Evolutionary conservation across 805 yeast species (phyloP), one percentile per base, ranked within the genome.

Genomic region (Hanseniaspora mollemarum): DNA sequence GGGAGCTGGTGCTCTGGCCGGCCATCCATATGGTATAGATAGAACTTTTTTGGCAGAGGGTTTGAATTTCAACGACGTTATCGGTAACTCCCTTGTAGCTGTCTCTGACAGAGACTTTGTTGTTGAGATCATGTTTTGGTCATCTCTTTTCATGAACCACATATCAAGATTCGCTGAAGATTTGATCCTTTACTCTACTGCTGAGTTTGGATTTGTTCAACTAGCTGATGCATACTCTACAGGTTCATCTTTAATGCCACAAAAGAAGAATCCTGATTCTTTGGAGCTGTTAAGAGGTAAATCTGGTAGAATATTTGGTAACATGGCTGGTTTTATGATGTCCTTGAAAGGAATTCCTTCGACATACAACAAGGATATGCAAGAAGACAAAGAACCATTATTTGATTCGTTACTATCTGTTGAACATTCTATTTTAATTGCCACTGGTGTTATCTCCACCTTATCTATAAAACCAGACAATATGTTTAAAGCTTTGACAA

Each of bases 21-120:
- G 99, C 52, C 98, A 92, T 65, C 98, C 99, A 36, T 92, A 88
- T 62, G 97, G 97, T n/a, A 86, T 92, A 57, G 97, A 92, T 68
- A 77, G 99, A 64, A 95, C 90, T 64, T 87, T 69, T 60, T 67
- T 92, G 57, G 95, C 96, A 22, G 62, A 74, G 44, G 83, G 79
- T 18, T 73, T 92, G 39, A 94, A 90, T 0, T 92, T 92, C 60
- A 68, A 72, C 51, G 81, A 87, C 4, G 87, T 86, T 43, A 88
- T 92, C 70, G 97, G 97, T 51, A 92, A 92, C 69, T 90, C 97
- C 1, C 71, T 92, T 59, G 78, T 90, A n/a, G 99, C 97, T 0
- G 98, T 92, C 22, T 80, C 94, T 46, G 99, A 92, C 67, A 81
- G 99, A 69, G 99, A 92, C 67, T 92, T 92, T 67, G 95, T 92